Evolutionary conservation across 306 rosid species (phyloP).

Genomic region (Cucurbita maxima): DNA sequence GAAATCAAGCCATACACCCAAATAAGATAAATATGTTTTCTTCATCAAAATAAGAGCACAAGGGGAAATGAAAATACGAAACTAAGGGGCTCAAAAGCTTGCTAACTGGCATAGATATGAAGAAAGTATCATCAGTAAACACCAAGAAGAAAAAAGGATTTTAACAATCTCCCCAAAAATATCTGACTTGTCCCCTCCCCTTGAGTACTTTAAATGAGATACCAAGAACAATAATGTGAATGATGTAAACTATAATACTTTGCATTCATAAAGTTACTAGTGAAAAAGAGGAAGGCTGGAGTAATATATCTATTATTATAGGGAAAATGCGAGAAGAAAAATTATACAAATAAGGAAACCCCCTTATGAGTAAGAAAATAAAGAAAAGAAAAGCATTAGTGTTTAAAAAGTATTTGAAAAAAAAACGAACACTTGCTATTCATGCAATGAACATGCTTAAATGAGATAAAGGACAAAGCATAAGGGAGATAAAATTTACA

Average conservation of each 20-base stretch:
- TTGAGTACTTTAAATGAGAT: not conserved
- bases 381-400: not conserved
- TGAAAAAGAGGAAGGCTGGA: not conserved
- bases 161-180: not conserved
- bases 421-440: not conserved
- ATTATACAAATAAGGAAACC: not conserved
- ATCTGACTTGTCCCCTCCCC: not conserved
- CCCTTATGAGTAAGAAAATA: not conserved
- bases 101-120: not conserved
- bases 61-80: not conserved
- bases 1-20: not conserved
- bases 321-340: not conserved
- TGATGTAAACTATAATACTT: not conserved
- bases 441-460: not conserved
- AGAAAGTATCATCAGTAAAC: not conserved
- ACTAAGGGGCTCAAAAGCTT: not conserved
- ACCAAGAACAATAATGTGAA: not conserved
- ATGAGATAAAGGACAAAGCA: not conserved
- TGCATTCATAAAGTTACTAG: not conserved
- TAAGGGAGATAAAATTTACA: not conserved
- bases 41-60: not conserved
- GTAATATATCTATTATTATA: not conserved
- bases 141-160: not conserved
- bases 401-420: not conserved
- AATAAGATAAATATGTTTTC: not conserved